Evolutionary conservation across 805 yeast species (phyloP), one percentile per base, ranked within the genome.

Genomic region (Kazachstania psychrophila): DNA sequence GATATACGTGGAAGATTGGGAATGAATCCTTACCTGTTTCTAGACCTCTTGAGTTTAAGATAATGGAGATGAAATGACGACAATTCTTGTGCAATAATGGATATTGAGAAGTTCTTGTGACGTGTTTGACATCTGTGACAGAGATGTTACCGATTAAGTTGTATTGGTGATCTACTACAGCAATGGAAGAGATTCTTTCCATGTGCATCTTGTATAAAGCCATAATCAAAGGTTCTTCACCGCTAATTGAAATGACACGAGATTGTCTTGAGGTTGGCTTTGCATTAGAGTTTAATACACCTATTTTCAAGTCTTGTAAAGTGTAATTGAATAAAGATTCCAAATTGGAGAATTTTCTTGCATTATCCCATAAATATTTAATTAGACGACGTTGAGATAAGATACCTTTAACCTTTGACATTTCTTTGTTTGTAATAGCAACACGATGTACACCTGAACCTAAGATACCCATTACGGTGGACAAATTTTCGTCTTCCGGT

Each of bases 361-460:
- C 94, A 56, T 92, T 85, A 41, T 85, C 94, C 96, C 97, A 89
- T 38, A 89, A 64, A 58, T 74, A 89, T 49, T 75, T 75, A 37
- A 89, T 73, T 48, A 86, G 66, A 51, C 97, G 74, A 58, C 98
- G 77, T 64, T 89, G 98, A 0, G 96, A 85, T 31, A 92, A 66
- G 10, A 89, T 75, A 40, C 97, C 97, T 2, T 81, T 75, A 34
- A 88, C 76, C 41, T 69, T 68, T 17, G 72, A 66, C 33, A 66
- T 60, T 33, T 66, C 69, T 13, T 63, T 59, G 52, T 75, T 67
- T 16, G 80, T 70, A 38, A 88, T 83, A 9, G 96, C 95, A 15
- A 89, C 75, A 54, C 98, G 71, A 62, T 92, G 98, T 3, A 88
- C 95, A 15, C 98, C 98, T 27, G 83, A 75, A n/a, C 96, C 97